Evolutionary conservation across 1,139 yeast species (phyloP).

Genomic region (Diutina scorzettiae): DNA sequence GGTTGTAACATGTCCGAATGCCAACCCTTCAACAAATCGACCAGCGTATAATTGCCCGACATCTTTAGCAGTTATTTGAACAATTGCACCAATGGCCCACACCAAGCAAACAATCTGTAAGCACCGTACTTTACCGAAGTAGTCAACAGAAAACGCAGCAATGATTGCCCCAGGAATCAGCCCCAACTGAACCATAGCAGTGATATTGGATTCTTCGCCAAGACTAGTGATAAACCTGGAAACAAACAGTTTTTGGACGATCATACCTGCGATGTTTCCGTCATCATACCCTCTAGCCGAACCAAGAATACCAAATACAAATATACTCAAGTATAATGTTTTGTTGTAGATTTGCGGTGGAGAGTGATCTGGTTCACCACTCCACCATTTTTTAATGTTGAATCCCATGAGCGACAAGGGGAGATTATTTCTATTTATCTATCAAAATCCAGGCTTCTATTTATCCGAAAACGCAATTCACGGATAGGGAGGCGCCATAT

Average conservation of each 20-base stretch:
- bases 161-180: slow-evolving; percentile 44
- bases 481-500: too few relatives aligned
- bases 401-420: too few relatives aligned
- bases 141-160: slow-evolving; percentile 40
- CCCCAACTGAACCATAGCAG: slow-evolving; percentile 54
- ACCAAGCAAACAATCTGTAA: slow-evolving; percentile 31
- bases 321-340: slow-evolving; percentile 33
- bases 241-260: slow-evolving; percentile 33
- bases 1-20: slow-evolving; percentile 46
- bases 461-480: too few relatives aligned
- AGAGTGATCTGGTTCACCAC: slow-evolving; percentile 15
- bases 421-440: too few relatives aligned
- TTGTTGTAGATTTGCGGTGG: slow-evolving; percentile 40
- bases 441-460: too few relatives aligned
- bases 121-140: slow-evolving; percentile 42
- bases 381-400: too few relatives aligned
- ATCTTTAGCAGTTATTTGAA: slow-evolving; percentile 32
- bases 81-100: slow-evolving; percentile 37
- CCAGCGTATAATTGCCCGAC: slow-evolving; percentile 45
- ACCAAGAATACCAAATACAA: slow-evolving; percentile 47
- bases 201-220: slow-evolving; percentile 36
- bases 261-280: slow-evolving; percentile 36
- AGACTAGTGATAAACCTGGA: slow-evolving; percentile 21
- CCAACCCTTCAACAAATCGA: slow-evolving; percentile 41
- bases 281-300: slow-evolving; percentile 56